Percentiles rank a stretch among this genome's conserved stretches.
These are phyloP conservation scores for Cynara cardunculus DNA, from an alignment of 129 eudicot species.

Conservation along the genomic window DNA sequence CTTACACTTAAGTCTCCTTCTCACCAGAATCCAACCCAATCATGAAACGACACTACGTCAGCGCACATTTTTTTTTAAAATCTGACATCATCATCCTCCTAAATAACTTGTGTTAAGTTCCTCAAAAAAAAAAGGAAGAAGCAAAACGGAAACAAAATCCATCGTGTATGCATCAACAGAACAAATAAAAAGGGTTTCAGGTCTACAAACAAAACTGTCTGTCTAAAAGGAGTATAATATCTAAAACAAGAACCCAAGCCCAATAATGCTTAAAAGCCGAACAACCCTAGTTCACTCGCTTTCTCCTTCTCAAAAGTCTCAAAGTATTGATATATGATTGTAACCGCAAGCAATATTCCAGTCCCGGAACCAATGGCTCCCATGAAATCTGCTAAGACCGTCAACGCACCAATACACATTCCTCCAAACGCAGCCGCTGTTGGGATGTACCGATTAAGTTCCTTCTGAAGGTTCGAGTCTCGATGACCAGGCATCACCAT, in stretches of 20 bases:
- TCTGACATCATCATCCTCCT: no score
- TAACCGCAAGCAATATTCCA: constrained; percentile 35
- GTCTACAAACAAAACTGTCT: not conserved
- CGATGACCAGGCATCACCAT: constrained; percentile 54
- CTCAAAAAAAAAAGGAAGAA: not conserved
- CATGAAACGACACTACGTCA: no score
- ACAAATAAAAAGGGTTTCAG: not conserved
- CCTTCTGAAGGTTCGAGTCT: constrained; percentile 38
- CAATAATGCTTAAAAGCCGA: constrained; percentile 23
- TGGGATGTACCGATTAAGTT: constrained; percentile 37
- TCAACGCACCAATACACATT: constrained; percentile 38
- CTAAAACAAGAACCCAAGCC: not conserved
- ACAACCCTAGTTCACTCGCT: constrained; percentile 35
- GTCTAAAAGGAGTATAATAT: not conserved
- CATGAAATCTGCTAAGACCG: constrained; percentile 36
- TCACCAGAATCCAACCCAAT: no score
- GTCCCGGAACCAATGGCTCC: constrained; percentile 40
- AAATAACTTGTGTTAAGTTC: not conserved
- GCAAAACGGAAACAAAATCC: not conserved
- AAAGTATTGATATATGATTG: constrained; percentile 36
- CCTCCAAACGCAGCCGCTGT: constrained; percentile 42
- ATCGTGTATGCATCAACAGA: not conserved
- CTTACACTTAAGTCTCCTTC: no score
- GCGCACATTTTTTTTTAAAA: no score
- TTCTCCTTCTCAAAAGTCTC: constrained; percentile 48